These are phyloP conservation scores for Suillus luteus DNA, from an alignment of 768 basidiomycete genomes.

Conservation along the genomic window DNA sequence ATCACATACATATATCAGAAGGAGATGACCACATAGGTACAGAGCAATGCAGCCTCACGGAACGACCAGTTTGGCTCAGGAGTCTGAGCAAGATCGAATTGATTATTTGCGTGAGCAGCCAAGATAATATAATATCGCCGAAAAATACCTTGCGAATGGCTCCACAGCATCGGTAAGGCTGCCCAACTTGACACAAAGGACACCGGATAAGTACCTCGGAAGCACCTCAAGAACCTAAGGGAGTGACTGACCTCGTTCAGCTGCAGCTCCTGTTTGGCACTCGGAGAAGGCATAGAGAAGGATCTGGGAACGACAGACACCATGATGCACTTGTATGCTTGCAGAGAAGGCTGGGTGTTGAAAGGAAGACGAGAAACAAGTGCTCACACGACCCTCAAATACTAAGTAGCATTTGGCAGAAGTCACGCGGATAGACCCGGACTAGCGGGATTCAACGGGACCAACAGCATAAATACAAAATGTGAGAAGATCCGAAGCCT, in stretches of 20 bases:
- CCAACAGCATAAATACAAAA: slow-evolving; percentile 7
- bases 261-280: slow-evolving; percentile 28
- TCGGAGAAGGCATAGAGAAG: slow-evolving; percentile 10
- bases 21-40: slow-evolving; percentile 67
- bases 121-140: slow-evolving; percentile 3
- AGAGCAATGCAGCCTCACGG: slow-evolving; percentile 62
- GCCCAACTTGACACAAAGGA: slow-evolving; percentile 43
- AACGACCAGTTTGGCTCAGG: slow-evolving; percentile 46
- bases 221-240: not conserved
- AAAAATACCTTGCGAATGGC: slow-evolving; percentile 56
- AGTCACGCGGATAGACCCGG: slow-evolving; percentile 22
- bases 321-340: slow-evolving; percentile 27
- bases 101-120: slow-evolving; percentile 6
- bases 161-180: slow-evolving; percentile 58
- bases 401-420: slow-evolving; percentile 7
- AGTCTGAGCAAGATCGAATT: slow-evolving; percentile 38
- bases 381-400: slow-evolving; percentile 19
- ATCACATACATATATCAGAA: slow-evolving; percentile 55
- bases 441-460: slow-evolving; percentile 19
- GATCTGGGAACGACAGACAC: slow-evolving; percentile 32
- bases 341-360: slow-evolving; percentile 11
- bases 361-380: slow-evolving; percentile 9
- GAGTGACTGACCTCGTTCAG: slow-evolving; percentile 39
- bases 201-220: slow-evolving; percentile 10
- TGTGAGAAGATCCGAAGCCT: slow-evolving; percentile 7